Evolutionary conservation across 2,329 filamentous ascomycete species (phyloP).

Genomic region (Pyrenophora graminea): DNA sequence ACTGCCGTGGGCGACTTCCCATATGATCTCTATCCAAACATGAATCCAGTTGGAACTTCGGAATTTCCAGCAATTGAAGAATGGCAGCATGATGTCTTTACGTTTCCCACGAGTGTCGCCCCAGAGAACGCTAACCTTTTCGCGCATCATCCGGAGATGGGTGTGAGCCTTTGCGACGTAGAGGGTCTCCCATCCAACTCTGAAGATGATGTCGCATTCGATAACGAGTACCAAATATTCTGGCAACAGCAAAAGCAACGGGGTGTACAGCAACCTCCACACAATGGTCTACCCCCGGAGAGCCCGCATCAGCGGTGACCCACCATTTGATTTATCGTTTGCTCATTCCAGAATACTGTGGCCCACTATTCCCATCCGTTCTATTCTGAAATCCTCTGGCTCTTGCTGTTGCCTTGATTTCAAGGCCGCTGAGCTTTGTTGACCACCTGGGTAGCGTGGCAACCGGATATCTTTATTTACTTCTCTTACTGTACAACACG

Average conservation of each 20-base stretch:
- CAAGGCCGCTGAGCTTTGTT: not conserved
- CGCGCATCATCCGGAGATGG: constrained; percentile 2
- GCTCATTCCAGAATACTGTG: no score
- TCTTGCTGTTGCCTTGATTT: not conserved
- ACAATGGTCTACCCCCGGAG: not conserved
- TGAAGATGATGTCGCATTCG: not conserved
- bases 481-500: not conserved
- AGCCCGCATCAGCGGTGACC: not conserved
- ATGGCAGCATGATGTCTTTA: not conserved
- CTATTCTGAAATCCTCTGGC: not conserved
- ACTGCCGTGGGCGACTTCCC: not conserved
- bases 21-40: not conserved
- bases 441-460: constrained; percentile 1
- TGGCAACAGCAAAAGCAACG: constrained; percentile 7
- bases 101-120: not conserved
- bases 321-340: no score
- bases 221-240: not conserved
- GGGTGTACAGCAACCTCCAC: not conserved
- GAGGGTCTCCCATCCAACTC: not conserved
- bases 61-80: not conserved
- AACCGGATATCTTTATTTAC: not conserved
- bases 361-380: no score
- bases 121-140: constrained; percentile 4
- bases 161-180: constrained; percentile 10
- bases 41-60: not conserved